Conservation (phyloP, 352 stramenopile genomes). For the Blastocystis sp. region DNA sequence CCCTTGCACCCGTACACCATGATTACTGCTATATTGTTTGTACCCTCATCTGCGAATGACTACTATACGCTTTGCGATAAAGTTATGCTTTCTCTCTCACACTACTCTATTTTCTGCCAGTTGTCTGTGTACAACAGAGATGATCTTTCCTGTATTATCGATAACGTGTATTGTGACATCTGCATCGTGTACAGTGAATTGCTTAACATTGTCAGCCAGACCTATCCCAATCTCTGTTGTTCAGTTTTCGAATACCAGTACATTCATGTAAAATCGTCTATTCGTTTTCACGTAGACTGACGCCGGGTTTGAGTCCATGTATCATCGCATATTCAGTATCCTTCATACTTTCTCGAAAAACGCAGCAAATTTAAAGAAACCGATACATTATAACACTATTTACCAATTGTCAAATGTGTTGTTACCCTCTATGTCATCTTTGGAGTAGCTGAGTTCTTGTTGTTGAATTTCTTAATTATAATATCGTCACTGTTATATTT, state of each 20-base stretch:
- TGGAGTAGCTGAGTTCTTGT: not conserved
- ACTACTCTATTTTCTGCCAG: slow-evolving; percentile 29
- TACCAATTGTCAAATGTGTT: slow-evolving; percentile 42
- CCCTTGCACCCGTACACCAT: not conserved
- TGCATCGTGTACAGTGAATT: slow-evolving; percentile 8
- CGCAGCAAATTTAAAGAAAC: not conserved
- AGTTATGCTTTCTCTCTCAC: slow-evolving; percentile 18
- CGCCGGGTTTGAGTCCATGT: not conserved
- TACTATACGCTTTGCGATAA: slow-evolving; percentile 3
- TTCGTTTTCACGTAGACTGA: not conserved
- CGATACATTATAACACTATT: not conserved
- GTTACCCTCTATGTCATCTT: not conserved
- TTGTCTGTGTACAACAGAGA: slow-evolving; percentile 11
- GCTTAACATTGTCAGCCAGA: not conserved
- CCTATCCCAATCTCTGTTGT: not conserved
- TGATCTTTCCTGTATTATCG: slow-evolving; percentile 16
- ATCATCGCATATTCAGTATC: slow-evolving; percentile 11
- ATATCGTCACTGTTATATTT: too few species aligned
- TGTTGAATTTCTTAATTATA: too few species aligned
- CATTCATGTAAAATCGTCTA: not conserved
- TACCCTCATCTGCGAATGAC: not conserved
- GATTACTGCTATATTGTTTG: not conserved
- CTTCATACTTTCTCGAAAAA: not conserved
- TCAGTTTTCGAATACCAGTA: not conserved
- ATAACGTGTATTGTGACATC: slow-evolving; percentile 44